Evolutionary conservation across 1,284 basidiomycete genomes (phyloP).

Genomic region (Microbotryum saponariae): DNA sequence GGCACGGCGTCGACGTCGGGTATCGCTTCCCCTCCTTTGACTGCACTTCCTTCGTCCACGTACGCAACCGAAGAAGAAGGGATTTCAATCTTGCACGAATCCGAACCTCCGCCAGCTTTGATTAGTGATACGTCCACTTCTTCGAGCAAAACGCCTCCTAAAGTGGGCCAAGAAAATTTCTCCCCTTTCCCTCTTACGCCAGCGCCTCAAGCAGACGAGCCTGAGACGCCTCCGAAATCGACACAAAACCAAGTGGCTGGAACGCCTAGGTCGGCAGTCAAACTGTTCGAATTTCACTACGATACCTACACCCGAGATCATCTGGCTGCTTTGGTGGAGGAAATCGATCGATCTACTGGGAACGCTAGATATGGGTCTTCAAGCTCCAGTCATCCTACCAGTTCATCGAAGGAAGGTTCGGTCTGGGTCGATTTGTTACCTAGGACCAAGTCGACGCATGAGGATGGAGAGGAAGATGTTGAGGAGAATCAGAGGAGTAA

Average conservation of each 20-base stretch:
- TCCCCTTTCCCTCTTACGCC: background rate
- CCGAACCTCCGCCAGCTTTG: background rate
- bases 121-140: background rate
- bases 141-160: constrained; percentile 5
- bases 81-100: background rate
- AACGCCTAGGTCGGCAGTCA: constrained; percentile 43
- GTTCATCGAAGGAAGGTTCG: too few relatives aligned
- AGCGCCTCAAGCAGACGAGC: background rate
- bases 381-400: too few relatives aligned
- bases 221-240: background rate
- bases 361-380: too few relatives aligned
- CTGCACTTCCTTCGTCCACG: too few relatives aligned
- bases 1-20: too few relatives aligned
- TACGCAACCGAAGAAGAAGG: too few relatives aligned
- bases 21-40: too few relatives aligned
- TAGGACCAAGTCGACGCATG: too few relatives aligned
- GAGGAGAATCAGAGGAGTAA: background rate
- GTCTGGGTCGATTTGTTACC: too few relatives aligned
- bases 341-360: constrained; percentile 30
- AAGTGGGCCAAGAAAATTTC: background rate
- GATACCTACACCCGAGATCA: constrained; percentile 90
- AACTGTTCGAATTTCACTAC: constrained; percentile 82
- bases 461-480: background rate
- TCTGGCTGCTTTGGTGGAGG: constrained; percentile 81
- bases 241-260: too few relatives aligned